These are phyloP conservation scores for Orbilia oligospora DNA, from an alignment of 2,329 filamentous ascomycete genomes.

Conservation along the genomic window DNA sequence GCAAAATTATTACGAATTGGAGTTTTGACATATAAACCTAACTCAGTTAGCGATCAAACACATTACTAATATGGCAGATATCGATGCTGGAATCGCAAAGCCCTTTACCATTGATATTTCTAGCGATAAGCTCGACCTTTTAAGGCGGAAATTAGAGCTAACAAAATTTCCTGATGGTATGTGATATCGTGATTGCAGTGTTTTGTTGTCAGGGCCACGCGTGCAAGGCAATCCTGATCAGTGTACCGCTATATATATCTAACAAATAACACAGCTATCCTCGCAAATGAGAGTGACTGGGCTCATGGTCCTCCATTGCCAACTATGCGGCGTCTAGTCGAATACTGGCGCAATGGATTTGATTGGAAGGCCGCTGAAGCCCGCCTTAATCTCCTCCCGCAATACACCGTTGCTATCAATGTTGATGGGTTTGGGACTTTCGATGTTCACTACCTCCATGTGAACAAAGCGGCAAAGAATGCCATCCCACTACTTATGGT, in stretches of 20 bases:
- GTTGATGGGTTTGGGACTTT: slow-evolving; percentile 74
- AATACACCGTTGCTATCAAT: slow-evolving; percentile 72
- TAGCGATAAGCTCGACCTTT: slow-evolving; percentile 14
- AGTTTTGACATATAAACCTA: not conserved
- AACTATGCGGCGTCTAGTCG: slow-evolving; percentile 65
- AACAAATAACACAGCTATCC: slow-evolving; percentile 35
- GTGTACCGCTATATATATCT: not conserved
- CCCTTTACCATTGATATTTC: slow-evolving; percentile 43
- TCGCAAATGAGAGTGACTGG: slow-evolving; percentile 34
- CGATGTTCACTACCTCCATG: slow-evolving; percentile 77
- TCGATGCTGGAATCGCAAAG: slow-evolving; percentile 20
- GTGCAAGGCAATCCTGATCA: not conserved
- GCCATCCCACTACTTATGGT: slow-evolving; percentile 77
- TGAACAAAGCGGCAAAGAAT: slow-evolving; percentile 70
- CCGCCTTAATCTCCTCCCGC: slow-evolving; percentile 74
- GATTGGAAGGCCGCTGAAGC: slow-evolving; percentile 76
- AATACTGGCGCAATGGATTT: slow-evolving; percentile 69
- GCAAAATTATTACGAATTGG: not conserved
- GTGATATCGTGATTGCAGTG: not conserved
- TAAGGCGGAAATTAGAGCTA: slow-evolving; percentile 39
- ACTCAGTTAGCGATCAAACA: not conserved
- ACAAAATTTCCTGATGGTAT: slow-evolving; percentile 43
- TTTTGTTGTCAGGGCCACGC: not conserved
- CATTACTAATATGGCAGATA: slow-evolving; percentile 11
- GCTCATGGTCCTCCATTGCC: slow-evolving; percentile 62